Base-by-base conservation (phyloP, 73 alveolate genomes). In the Paramecium primaurelia region DNA sequence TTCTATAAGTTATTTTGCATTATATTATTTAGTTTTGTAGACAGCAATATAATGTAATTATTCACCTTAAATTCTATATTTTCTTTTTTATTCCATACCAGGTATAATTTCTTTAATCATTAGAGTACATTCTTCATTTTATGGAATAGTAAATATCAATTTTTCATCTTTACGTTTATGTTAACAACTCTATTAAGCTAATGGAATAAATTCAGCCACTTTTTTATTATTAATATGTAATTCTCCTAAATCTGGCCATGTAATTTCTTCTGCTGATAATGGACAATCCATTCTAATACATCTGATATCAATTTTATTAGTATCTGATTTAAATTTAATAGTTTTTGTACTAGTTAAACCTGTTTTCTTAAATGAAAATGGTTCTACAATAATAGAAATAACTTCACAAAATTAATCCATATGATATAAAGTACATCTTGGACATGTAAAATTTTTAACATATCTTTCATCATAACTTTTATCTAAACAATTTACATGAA, bases 221-320 rank as follows among this genome's bases (percentile, higher is more conserved):
- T 42, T 45, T 26, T 80, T 80, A 25, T 28, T 26, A 26, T 80
- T 80, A 8, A 80, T 44, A 14, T 32, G 58, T 45, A 80, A 49
- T 80, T 80, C 91, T 44, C 91, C 91, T 47, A 45, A 5, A 45
- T 80, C 91, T 20, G 91, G 91, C 91, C 91, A 80, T n/a, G 91
- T 45, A 2, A 80, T 42, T 80, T 80, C 91, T 80, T 80, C 91
- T 25, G 47, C 44, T 26, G 34, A 22, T 14, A 26, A 44, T 2
- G 47, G 71, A 26, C 49, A 25, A 80, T 80, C 91, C 75, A 80
- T 18, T 45, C 91, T 42, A 26, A 80, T 25, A 49, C 91, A 80
- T 80, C 91, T 80, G 1, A 80, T 18, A 32, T 80, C 91, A 12
- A 80, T 47, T 10, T 16, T 44, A 25, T 80, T 25, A n/a, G 47